Conservation (phyloP, 768 basidiomycete species). For the Termitomyces sp. region DNA sequence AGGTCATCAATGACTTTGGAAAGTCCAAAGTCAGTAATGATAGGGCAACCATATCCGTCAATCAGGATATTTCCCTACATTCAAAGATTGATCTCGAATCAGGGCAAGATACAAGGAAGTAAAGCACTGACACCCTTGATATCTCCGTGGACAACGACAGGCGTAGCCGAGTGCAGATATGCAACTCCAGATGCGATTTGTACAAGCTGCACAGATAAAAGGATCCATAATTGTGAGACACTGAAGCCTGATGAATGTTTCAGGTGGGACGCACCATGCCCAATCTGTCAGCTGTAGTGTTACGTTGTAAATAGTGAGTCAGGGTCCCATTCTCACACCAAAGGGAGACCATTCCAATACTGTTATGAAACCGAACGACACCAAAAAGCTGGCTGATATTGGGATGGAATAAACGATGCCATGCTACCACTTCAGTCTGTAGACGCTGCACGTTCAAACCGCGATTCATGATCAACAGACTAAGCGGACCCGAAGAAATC, state of each 20-base stretch:
- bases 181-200: conserved; percentile 56
- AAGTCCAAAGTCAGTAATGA: conserved; percentile 63
- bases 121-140: conserved; percentile 48
- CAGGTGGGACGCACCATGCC: conserved; percentile 39
- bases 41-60: conserved; percentile 44
- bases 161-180: conserved; percentile 54
- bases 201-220: conserved; percentile 32
- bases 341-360: conserved; percentile 61
- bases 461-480: neutral
- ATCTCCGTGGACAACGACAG: conserved; percentile 57
- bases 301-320: conserved; percentile 42
- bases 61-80: conserved; percentile 55
- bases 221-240: neutral
- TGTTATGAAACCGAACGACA: conserved; percentile 44
- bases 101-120: conserved; percentile 5
- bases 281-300: conserved; percentile 39
- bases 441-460: conserved; percentile 36
- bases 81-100: neutral
- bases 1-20: conserved; percentile 57
- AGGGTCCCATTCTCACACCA: conserved; percentile 63
- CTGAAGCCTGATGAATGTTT: no score
- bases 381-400: conserved; percentile 57
- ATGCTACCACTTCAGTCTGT: conserved; percentile 52
- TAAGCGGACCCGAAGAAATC: neutral
- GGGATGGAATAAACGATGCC: conserved; percentile 54